Conservation (phyloP, 768 basidiomycete genomes). For the Suillus cothurnatus region DNA sequence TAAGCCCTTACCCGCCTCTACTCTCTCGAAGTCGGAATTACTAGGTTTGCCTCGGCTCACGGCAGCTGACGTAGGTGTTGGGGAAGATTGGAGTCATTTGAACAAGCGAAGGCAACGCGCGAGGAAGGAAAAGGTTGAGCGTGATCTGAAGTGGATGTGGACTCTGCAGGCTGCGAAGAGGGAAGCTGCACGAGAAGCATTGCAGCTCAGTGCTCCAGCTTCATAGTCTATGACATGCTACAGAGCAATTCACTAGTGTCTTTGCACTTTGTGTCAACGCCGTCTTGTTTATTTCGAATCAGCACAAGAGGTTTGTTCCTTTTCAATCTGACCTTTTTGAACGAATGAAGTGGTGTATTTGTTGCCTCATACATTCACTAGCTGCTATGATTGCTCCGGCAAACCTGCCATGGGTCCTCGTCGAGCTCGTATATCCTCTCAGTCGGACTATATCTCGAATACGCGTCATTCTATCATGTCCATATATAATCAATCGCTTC, state of each 20-base stretch:
- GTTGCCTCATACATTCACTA: slow-evolving; percentile 6
- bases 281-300: background rate
- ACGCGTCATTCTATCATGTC: slow-evolving; percentile 52
- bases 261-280: background rate
- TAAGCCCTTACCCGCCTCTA: slow-evolving; percentile 7
- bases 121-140: slow-evolving; percentile 46
- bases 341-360: background rate
- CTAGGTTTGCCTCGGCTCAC: slow-evolving; percentile 15
- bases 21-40: slow-evolving; percentile 27
- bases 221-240: background rate
- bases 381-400: background rate
- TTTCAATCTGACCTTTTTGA: background rate
- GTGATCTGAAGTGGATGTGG: slow-evolving; percentile 43
- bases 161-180: slow-evolving; percentile 32
- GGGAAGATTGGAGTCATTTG: slow-evolving; percentile 55
- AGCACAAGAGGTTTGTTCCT: background rate
- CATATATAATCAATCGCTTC: slow-evolving; percentile 83
- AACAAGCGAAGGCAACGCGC: slow-evolving; percentile 55
- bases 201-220: slow-evolving; percentile 1
- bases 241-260: background rate
- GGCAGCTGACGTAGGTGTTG: slow-evolving; percentile 33
- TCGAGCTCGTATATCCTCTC: too few relatives aligned
- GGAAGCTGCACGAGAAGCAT: slow-evolving; percentile 5
- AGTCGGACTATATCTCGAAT: background rate
- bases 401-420: background rate